Evolutionary conservation across 192 early-diverging fungal genomes (phyloP).

Genomic region (Funneliformis mosseae): DNA sequence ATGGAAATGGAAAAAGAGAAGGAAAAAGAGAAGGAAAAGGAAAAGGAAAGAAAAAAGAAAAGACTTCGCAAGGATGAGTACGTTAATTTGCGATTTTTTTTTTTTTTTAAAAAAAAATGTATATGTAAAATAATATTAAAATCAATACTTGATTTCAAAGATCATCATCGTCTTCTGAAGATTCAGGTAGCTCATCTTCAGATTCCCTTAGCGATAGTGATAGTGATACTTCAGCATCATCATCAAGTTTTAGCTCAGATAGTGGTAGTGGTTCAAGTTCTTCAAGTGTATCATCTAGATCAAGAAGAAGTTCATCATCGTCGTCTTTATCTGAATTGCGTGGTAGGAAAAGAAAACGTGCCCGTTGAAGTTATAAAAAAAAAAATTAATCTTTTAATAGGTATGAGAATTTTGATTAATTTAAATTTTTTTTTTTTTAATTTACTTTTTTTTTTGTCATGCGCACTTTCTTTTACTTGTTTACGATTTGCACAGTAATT

Average conservation of each 20-base stretch:
- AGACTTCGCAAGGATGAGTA: slow-evolving; percentile 5
- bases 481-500: no score
- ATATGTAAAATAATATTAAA: background rate
- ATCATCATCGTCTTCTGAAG: background rate
- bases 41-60: slow-evolving; percentile 9
- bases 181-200: background rate
- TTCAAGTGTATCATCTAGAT: background rate
- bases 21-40: background rate
- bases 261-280: background rate
- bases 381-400: background rate
- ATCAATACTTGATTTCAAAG: background rate
- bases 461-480: no score
- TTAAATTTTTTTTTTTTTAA: background rate
- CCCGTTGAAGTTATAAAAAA: background rate
- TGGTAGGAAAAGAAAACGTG: slow-evolving; percentile 15
- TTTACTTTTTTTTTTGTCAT: background rate
- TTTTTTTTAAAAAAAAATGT: background rate
- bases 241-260: background rate
- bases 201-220: no score
- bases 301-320: slow-evolving; percentile 4
- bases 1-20: background rate
- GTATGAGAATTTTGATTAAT: background rate
- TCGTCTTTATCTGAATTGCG: background rate
- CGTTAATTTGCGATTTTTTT: background rate
- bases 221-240: background rate